Evolutionary conservation across 2,329 filamentous ascomycete species (phyloP), one percentile per base, ranked within the genome.

Genomic region (Exophiala spinifera): DNA sequence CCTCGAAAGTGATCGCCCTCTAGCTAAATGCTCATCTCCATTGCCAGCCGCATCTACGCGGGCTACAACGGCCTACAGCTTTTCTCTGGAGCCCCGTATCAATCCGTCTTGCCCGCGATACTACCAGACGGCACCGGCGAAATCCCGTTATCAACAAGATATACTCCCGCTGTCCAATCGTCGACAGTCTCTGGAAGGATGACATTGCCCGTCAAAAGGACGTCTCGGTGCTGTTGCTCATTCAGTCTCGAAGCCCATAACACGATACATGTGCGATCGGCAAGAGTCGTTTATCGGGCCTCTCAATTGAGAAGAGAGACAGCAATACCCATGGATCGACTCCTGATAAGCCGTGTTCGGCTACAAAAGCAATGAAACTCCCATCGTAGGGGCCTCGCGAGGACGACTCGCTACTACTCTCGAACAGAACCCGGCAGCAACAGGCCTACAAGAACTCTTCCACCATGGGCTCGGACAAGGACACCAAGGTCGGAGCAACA

Each of bases 391-490:
- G 21, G 17, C 3, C 28, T 31, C 28, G 28, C 3, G 28, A 31
- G 3, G 7, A 11, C 28, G 28, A 31, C 28, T 10, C 28, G 28
- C 28, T 31, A 10, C n/a, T n/a, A n/a, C n/a, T 31, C 28, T 31
- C 28, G 28, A 31, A 31, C 3, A 10, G 28, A 31, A 31, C 4
- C 8, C 42, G 40, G 5, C 40, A 23, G 20, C 13, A 19, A 21
- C 25, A 45, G 34, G 19, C 34, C 21, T 23, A 40, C 14, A n/a
- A 21, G n/a, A 20, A 25, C 11, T 31, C 20, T 31, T 5, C 10
- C 28, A 51, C 17, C 33, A 55, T 55, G 53, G 53, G 53, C 36
- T 25, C 21, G 4, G 33, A 47, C 23, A 45, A 55, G 36, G 47
- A 55, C 4, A 55, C 53, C 14, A 51, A 51, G 19, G 37, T 55